Base-by-base conservation (phyloP, 176 grass and related monocot genomes). In the Avena eriantha region DNA sequence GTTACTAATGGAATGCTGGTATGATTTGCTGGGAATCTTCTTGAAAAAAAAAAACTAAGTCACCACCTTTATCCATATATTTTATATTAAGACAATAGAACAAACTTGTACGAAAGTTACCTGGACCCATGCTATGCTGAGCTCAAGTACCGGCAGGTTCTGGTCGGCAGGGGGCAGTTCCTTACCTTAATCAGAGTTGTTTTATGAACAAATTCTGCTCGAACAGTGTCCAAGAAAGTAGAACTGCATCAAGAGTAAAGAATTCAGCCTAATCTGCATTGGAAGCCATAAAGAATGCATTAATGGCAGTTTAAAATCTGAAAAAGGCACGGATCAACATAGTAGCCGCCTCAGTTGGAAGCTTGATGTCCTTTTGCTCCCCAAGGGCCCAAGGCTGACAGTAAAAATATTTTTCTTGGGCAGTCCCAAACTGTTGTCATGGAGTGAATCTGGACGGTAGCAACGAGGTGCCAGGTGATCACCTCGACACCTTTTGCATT, bases 321-420 rank as follows among this genome's bases (percentile, higher is more conserved):
- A 58, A 69, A 11, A 91, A 41, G 60, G 46, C 43, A 66, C 21
- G 16, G n/a, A 75, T 36, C 58, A 69, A 61, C 51, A 88, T 81
- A 67, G 43, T 76, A 80, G 36, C 59, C 84, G 61, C 81, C 24
- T 76, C 69, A 76, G 89, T 69, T 81, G 59, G 85, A 87, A 68
- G 69, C 81, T 84, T 58, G 61, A 56, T 78, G 79, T 79, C 80
- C 64, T 54, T 22, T 63, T 90, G 43, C 72, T 82, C 31, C 61
- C 21, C n/a, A 59, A 78, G 53, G 24, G 63, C 84, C 55, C 86
- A 86, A 86, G 77, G 63, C 78, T 82, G 63, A 19, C 53, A 78
- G 51, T 68, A 64, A 58, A 19, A 55, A 78, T 76, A 53, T 33
- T 31, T 24, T 26, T 49, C 43, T 73, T 73, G 12, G 73, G 43